phyloP scores from a whole-genome alignment of 2,329 filamentous ascomycete species.

The Monilinia laxa region DNA sequence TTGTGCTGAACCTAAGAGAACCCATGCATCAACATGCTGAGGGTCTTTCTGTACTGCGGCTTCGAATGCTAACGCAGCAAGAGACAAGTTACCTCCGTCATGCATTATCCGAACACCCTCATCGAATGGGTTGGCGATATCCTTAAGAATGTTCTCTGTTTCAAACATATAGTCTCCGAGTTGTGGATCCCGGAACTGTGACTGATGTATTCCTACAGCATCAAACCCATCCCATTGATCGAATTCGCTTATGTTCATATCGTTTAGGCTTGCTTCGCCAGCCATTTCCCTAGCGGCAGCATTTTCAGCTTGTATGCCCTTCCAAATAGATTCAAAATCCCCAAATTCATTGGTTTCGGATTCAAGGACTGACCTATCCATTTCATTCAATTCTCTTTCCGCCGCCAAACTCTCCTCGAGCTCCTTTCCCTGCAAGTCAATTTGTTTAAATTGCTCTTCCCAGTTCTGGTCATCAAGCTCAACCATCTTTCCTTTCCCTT shows the following conservation, averaged over 20 bases:
- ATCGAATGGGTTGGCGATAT: slow-evolving; percentile 80
- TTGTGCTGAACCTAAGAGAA: slow-evolving; percentile 85
- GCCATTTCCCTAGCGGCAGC: slow-evolving; percentile 68
- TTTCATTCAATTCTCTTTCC: slow-evolving; percentile 72
- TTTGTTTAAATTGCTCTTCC: slow-evolving; percentile 93
- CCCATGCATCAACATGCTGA: slow-evolving; percentile 89
- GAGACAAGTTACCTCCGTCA: slow-evolving; percentile 87
- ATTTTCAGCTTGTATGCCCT: slow-evolving; percentile 75
- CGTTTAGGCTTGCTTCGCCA: slow-evolving; percentile 56
- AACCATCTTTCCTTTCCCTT: slow-evolving; percentile 89
- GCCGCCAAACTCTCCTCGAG: slow-evolving; percentile 44
- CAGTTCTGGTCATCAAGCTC: slow-evolving; percentile 92
- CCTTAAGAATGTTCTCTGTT: slow-evolving; percentile 84
- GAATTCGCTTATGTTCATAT: slow-evolving; percentile 67
- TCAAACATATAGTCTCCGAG: slow-evolving; percentile 94
- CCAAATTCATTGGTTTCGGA: slow-evolving; percentile 75
- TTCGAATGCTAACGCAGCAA: slow-evolving; percentile 93
- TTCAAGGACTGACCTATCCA: slow-evolving; percentile 78
- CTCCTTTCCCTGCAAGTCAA: slow-evolving; percentile 63
- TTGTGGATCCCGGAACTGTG: slow-evolving; percentile 67
- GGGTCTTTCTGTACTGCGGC: slow-evolving; percentile 89
- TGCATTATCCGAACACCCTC: slow-evolving; percentile 92
- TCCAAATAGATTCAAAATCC: slow-evolving; percentile 89
- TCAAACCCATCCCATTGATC: slow-evolving; percentile 80
- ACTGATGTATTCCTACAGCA: slow-evolving; percentile 62